Evolutionary conservation across 169 alveolate species (phyloP), one percentile per base, ranked within the genome.

Genomic region (Perkinsus chesapeaki): DNA sequence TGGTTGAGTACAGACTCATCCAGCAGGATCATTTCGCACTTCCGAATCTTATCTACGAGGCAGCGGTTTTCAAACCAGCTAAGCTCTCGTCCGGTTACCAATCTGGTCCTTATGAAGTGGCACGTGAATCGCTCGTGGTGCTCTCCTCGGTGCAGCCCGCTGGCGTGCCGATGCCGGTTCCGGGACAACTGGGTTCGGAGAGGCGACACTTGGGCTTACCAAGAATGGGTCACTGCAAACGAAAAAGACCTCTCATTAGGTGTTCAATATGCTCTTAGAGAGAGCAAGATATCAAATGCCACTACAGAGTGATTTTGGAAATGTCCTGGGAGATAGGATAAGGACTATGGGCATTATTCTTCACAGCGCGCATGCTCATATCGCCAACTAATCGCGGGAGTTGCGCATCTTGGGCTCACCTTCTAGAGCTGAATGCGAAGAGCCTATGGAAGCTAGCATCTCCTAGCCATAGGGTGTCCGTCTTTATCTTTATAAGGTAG

Each of bases 401-500:
- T 34, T 12, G 82, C 31, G 82, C 23, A 9, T 20, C 82, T 60
- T 10, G n/a, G 94, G 73, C 93, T 39, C 37, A 39, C 91, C 91
- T 92, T 16, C 92, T 90, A 3, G 91, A 90, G 60, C 91, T 39
- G 91, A 48, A 39, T 7, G 48, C 93, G 39, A 93, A 34, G 48
- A 93, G 73, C 73, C 34, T 90, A 0, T 37, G 73, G 27, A 93
- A 48, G 37, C 39, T 39, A 16, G 94, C 73, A 0, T 73, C 47
- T 7, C 39, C 82, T 7, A 93, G 82, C 73, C 60, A 39, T n/a
- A 37, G 60, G 16, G 48, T 39, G 90, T 93, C 94, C 37, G 93
- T 90, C 12, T 73, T 73, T 91, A 93, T 93, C 72, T 93, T 93
- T 5, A 39, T 90, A 91, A 93, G 92, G 39, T 93, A 93, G 90